Evolutionary conservation across 768 basidiomycete genomes (phyloP).

Genomic region (Lyophyllum shimeji): DNA sequence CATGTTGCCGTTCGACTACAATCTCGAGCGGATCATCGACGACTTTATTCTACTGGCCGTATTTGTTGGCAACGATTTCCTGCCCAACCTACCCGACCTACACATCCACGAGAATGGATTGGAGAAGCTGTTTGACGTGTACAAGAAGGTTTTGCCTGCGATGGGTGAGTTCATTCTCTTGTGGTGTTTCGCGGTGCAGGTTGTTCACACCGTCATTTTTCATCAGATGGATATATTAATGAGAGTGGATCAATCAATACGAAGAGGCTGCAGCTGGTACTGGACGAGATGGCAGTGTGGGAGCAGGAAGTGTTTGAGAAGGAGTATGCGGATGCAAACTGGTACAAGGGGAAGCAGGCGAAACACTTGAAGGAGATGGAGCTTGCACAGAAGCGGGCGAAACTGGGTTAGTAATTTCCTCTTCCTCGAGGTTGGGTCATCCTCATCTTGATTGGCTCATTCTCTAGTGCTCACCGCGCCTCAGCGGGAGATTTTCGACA

Average conservation of each 20-base stretch:
- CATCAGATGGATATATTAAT: conserved; percentile 94
- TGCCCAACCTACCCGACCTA: conserved; percentile 93
- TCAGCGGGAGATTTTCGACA: conserved; percentile 78
- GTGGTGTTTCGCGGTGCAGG: not conserved
- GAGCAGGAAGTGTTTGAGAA: conserved; percentile 91
- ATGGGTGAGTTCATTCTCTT: conserved; percentile 43
- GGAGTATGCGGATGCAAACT: conserved; percentile 86
- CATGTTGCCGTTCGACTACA: conserved; percentile 76
- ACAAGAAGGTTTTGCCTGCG: conserved; percentile 87
- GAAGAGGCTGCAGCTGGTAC: conserved; percentile 76
- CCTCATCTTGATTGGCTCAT: not conserved
- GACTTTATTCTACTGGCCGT: conserved; percentile 97
- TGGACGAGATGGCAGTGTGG: conserved; percentile 87
- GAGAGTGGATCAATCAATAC: conserved; percentile 83
- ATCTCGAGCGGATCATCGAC: conserved; percentile 92
- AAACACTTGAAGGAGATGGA: conserved; percentile 71
- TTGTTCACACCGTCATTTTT: not conserved
- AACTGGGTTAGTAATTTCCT: conserved; percentile 55
- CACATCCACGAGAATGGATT: conserved; percentile 98
- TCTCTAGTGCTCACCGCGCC: conserved; percentile 61
- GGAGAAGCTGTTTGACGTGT: conserved; percentile 91
- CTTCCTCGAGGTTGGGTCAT: not conserved
- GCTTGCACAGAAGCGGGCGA: conserved; percentile 52
- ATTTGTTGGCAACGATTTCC: conserved; percentile 97
- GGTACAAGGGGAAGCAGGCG: conserved; percentile 92